Percentiles rank a stretch among this genome's conserved stretches.
Conservation (phyloP, 805 yeast species). For the Ogataea neopini region DNA sequence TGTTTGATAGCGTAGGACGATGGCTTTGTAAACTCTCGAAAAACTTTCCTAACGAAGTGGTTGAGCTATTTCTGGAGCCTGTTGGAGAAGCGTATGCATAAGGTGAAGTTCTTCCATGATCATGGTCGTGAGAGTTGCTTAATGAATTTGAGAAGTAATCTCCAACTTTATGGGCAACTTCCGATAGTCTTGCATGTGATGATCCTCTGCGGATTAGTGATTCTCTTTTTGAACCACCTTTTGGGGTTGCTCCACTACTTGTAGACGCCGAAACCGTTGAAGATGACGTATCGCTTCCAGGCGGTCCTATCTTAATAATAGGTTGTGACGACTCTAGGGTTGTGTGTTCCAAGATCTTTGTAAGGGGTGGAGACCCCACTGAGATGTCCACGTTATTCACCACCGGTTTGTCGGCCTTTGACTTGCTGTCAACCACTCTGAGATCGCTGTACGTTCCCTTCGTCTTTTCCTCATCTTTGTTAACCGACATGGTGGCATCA, state of each 20-base stretch:
- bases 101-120: slow-evolving; percentile 10
- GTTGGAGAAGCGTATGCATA: slow-evolving; percentile 21
- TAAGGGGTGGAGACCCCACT: slow-evolving; percentile 4
- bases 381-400: slow-evolving; percentile 7
- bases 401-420: slow-evolving; percentile 12
- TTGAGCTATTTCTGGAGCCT: slow-evolving; percentile 26
- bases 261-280: not conserved
- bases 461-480: slow-evolving; percentile 4
- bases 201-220: not conserved
- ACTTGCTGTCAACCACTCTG: slow-evolving; percentile 2
- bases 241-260: slow-evolving; percentile 1
- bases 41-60: slow-evolving; percentile 28
- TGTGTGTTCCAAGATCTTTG: not conserved
- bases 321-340: not conserved
- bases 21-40: slow-evolving; percentile 19
- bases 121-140: slow-evolving; percentile 16
- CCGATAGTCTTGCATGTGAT: slow-evolving; percentile 30
- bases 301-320: not conserved
- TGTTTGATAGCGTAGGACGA: slow-evolving; percentile 10
- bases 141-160: slow-evolving; percentile 26
- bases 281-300: not conserved
- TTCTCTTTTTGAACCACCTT: not conserved
- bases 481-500: slow-evolving; percentile 5
- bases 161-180: slow-evolving; percentile 32
- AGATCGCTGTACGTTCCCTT: not conserved